Percentiles rank a stretch among this genome's conserved stretches.
These are phyloP conservation scores for Gaeumannomyces sp. DNA, from an alignment of 2,329 filamentous ascomycete species.

Conservation along the genomic window DNA sequence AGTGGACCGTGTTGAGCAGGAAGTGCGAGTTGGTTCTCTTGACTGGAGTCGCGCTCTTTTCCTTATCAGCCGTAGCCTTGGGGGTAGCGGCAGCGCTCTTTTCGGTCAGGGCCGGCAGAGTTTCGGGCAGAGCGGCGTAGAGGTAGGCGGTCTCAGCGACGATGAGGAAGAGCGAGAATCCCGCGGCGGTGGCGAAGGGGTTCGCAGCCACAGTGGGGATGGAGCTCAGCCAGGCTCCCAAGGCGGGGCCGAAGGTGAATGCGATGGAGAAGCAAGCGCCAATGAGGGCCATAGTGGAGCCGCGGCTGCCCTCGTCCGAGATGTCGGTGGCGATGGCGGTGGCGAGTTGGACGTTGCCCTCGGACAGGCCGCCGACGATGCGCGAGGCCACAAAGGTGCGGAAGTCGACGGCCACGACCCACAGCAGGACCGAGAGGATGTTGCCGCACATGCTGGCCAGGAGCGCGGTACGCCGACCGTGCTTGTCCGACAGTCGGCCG, in stretches of 20 bases:
- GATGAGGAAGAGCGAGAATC: conserved; percentile 78
- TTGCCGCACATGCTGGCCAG: conserved; percentile 91
- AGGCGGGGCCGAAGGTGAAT: conserved; percentile 90
- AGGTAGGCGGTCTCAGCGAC: conserved; percentile 83
- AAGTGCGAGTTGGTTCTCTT: conserved; percentile 74
- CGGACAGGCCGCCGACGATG: conserved; percentile 85
- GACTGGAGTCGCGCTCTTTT: conserved; percentile 17
- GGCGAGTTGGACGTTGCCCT: conserved; percentile 94
- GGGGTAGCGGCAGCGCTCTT: conserved; percentile 16
- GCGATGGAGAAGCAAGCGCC: conserved; percentile 95
- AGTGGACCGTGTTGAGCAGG: conserved; percentile 78
- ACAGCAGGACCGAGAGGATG: conserved; percentile 85
- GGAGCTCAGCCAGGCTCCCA: conserved; percentile 79
- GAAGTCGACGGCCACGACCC: conserved; percentile 91
- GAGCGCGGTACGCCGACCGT: conserved; percentile 81
- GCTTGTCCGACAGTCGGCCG: conserved; percentile 76
- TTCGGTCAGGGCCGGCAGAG: conserved; percentile 55
- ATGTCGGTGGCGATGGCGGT: conserved; percentile 96
- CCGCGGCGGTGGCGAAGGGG: conserved; percentile 88
- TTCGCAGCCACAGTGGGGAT: conserved; percentile 76
- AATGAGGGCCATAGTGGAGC: conserved; percentile 91
- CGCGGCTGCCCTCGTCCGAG: conserved; percentile 75
- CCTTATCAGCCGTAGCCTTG: conserved; percentile 4
- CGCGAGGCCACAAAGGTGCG: conserved; percentile 92
- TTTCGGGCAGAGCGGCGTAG: conserved; percentile 81